These are phyloP conservation scores for Mucor ambiguus DNA, from an alignment of 371 early-diverging fungal genomes.

Conservation along the genomic window DNA sequence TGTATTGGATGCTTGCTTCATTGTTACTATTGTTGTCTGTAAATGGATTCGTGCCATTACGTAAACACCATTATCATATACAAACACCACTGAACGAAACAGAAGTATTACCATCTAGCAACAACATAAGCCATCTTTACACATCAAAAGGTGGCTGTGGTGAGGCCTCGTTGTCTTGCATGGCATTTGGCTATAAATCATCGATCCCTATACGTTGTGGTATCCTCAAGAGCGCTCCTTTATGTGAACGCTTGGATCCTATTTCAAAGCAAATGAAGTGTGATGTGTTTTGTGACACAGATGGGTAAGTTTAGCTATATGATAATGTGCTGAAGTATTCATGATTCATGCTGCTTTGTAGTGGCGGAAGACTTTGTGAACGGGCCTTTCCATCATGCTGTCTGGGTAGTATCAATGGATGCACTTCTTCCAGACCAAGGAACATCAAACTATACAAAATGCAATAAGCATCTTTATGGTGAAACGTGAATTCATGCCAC, in stretches of 20 bases:
- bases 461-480: neutral
- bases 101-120: neutral
- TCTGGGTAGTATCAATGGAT: conserved; percentile 6
- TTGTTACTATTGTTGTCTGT: neutral
- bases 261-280: neutral
- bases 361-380: conserved; percentile 14
- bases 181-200: conserved; percentile 11
- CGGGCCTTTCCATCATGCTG: conserved; percentile 10
- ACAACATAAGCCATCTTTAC: neutral
- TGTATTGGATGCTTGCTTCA: conserved; percentile 4
- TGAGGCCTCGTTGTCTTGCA: conserved; percentile 12
- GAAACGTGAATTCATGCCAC: conserved; percentile 8
- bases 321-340: neutral
- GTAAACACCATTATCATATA: conserved; percentile 11
- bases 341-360: neutral
- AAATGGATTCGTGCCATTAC: conserved; percentile 10
- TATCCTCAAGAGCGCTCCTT: neutral
- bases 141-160: conserved; percentile 7
- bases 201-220: conserved; percentile 13
- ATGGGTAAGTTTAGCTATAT: conserved; percentile 9
- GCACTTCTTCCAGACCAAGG: conserved; percentile 13
- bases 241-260: conserved; percentile 12
- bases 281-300: conserved; percentile 20
- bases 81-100: conserved; percentile 12
- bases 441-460: conserved; percentile 1